phyloP scores from a whole-genome alignment of 2,329 filamentous ascomycete genomes.

The Spiromastix sp. region DNA sequence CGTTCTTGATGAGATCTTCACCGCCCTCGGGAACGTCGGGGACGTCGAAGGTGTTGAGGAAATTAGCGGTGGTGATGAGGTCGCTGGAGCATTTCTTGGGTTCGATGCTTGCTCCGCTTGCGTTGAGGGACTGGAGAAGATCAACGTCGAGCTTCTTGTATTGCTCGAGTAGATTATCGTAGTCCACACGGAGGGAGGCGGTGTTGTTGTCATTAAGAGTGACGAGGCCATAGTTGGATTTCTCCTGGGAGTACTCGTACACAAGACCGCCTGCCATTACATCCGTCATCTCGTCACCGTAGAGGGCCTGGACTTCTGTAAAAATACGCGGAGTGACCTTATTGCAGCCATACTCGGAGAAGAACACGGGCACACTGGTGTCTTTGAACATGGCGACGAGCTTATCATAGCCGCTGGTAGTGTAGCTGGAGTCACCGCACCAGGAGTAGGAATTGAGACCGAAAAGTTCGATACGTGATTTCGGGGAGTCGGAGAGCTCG shows the following conservation, averaged over 20 bases:
- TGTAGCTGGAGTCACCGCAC: conserved; percentile 50
- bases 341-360: conserved; percentile 60
- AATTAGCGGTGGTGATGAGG: conserved; percentile 55
- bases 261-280: conserved; percentile 49
- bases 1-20: conserved; percentile 63
- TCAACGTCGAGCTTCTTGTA: conserved; percentile 65
- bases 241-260: conserved; percentile 41
- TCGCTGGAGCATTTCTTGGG: conserved; percentile 54
- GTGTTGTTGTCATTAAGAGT: conserved; percentile 48
- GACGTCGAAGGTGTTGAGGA: conserved; percentile 71
- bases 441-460: conserved; percentile 60
- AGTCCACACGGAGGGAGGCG: conserved; percentile 53
- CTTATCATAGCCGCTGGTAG: conserved; percentile 44
- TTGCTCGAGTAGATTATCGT: conserved; percentile 63
- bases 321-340: conserved; percentile 46
- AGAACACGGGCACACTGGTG: conserved; percentile 52
- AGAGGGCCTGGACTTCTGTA: conserved; percentile 50
- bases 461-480: conserved; percentile 52
- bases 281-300: conserved; percentile 48
- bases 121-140: conserved; percentile 53
- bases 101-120: conserved; percentile 42
- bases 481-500: conserved; percentile 37
- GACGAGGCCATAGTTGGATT: conserved; percentile 47
- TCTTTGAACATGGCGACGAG: conserved; percentile 50
- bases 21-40: conserved; percentile 58